Base-by-base conservation (phyloP, 2,329 filamentous ascomycete genomes). In the Monilinia polystroma region DNA sequence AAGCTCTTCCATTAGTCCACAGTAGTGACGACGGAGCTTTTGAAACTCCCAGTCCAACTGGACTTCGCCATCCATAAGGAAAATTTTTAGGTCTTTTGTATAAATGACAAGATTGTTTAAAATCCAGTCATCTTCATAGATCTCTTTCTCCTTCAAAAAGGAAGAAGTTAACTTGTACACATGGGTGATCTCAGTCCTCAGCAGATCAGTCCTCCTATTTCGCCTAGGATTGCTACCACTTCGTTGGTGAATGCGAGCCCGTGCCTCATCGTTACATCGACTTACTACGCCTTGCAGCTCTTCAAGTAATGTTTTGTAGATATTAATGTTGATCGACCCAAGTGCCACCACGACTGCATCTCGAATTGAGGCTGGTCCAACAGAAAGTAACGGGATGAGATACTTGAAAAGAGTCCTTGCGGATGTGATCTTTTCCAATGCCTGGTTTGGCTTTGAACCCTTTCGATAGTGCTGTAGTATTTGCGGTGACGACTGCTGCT, bases 41-140 rank as follows among this genome's bases (percentile, higher is more conserved):
- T 97, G 93, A 72, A 96, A 97, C 68, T 93, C 91, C 87, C 93
- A 94, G 74, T 99, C 93, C 78, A 91, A 92, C 75, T 98, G 94
- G 0, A 99, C 91, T 71, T 97, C 93, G 18, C 90, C 89, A 74
- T 99, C 95, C 82, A 95, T 97, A 14, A 99, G 81, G 76, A 98
- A 99, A 0, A 97, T 85, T 68, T 97, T 93, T 47, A 99, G 81
- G 70, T 98, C 94, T 75, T 93, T 96, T 0, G 93, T 90, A 73
- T 97, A 98, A 2, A 88, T 88, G 56, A 96, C 89, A 49, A 99
- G 85, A 70, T 96, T 97, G 69, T 87, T 90, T 56, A 99, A 80
- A 54, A 97, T 91, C 87, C 93, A 97, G 70, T 96, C 92, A 72
- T 97, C 92, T 67, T 90, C 87, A 76, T 90, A 91, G 5, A 96